Base-by-base conservation (phyloP, 257 asterid genomes). In the Capsicum chinense region DNA sequence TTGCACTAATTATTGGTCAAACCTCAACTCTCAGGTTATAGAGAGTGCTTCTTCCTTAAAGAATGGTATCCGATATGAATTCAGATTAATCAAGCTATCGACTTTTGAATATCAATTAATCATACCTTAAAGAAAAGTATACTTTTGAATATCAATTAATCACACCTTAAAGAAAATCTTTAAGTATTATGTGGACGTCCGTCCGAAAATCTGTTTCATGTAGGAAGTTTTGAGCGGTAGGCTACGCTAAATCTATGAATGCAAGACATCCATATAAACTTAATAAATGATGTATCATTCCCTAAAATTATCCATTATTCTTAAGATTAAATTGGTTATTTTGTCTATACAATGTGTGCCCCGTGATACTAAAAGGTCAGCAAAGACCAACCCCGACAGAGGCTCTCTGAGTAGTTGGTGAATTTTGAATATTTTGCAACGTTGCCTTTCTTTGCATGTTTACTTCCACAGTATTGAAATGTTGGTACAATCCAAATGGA, bases 341-440 rank as follows among this genome's bases (percentile, higher is more conserved):
- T 69, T 4, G 56, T 37, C 52, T 17, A 37, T 13, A 68, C 5
- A 15, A 37, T 9, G 56, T 9, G 15, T 16, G 1, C 3, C 79
- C 35, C 79, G 79, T 69, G 79, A 42, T 42, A 47, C 39, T 4
- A 71, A 71, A 47, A 47, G 57, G 56, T 71, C 79, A 71, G 37
- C 57, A 71, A 44, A 47, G 39, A n/a, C 37, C 37, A 44, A 70
- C 33, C 79, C 79, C 56, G 16, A 69, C 80, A 71, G 58, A 44
- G 80, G 80, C 39, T 47, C 37, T 47, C 17, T 69, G 79, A 10
- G 10, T 47, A 47, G 57, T 71, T 44, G 58, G 80, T 71, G 42
- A 47, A 71, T 9, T 71, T 71, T 71, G 79, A 42, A 70, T 44
- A 17, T 17, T 71, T 44, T 39, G 44, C 44, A 39, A 39, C 4